Conservation (phyloP, 31 red algal genomes). For the Odonthalia washingtoniensis region DNA sequence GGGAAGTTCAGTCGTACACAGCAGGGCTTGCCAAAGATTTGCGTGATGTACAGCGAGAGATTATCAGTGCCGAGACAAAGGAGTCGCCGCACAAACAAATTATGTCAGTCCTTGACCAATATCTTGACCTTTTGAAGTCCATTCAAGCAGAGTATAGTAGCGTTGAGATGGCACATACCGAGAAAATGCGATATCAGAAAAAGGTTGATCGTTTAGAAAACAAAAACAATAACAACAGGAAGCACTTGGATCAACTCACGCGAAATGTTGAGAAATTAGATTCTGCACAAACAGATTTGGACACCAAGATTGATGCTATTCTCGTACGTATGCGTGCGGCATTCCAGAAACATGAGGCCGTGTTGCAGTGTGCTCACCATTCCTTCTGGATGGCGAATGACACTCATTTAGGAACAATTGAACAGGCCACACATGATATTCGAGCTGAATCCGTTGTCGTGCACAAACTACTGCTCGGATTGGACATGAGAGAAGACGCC, state of each 20-base stretch:
- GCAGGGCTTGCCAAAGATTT: slow-evolving; percentile 12
- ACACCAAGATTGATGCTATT: slow-evolving; percentile 9
- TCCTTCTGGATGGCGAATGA: slow-evolving; percentile 73
- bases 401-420: slow-evolving; percentile 25
- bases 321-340: slow-evolving; percentile 26
- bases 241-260: neutral
- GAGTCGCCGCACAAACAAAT: slow-evolving; percentile 11
- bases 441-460: slow-evolving; percentile 60
- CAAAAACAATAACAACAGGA: slow-evolving; percentile 18
- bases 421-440: slow-evolving; percentile 49
- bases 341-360: slow-evolving; percentile 43
- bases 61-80: slow-evolving; percentile 8
- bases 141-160: slow-evolving; percentile 9
- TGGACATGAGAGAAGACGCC: slow-evolving; percentile 30
- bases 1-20: slow-evolving; percentile 10
- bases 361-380: slow-evolving; percentile 71
- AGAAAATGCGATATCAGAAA: slow-evolving; percentile 28
- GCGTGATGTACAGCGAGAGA: slow-evolving; percentile 27
- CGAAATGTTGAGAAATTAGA: slow-evolving; percentile 42
- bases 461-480: slow-evolving; percentile 46
- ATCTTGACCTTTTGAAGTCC: slow-evolving; percentile 17
- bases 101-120: slow-evolving; percentile 22
- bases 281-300: slow-evolving; percentile 26
- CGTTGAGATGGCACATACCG: slow-evolving; percentile 32
- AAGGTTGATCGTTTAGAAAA: slow-evolving; percentile 51